Percentiles rank a stretch among this genome's conserved stretches.
Conservation (phyloP, 495 filamentous ascomycete species). For the Aspergillus baeticus region DNA sequence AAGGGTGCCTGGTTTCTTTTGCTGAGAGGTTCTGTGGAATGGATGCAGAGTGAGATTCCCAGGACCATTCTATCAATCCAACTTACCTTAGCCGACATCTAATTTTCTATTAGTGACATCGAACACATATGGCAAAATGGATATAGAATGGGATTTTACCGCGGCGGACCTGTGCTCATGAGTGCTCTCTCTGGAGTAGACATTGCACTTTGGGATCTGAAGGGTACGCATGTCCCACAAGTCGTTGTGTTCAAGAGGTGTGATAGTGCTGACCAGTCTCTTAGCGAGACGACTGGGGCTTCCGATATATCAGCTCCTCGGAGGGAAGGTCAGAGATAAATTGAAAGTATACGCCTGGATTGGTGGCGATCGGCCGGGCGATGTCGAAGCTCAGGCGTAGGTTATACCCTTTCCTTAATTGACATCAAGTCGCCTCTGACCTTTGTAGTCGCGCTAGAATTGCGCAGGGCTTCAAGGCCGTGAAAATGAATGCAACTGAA, state of each 20-base stretch:
- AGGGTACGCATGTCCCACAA: conserved; percentile 26
- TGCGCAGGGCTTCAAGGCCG: conserved; percentile 65
- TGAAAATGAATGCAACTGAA: conserved; percentile 82
- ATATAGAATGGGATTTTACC: conserved; percentile 71
- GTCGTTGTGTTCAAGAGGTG: not conserved
- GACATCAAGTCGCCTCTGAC: conserved; percentile 20
- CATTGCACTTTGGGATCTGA: conserved; percentile 78
- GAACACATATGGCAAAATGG: conserved; percentile 76
- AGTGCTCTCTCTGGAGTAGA: conserved; percentile 72
- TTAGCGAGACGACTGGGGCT: conserved; percentile 49
- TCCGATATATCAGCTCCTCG: conserved; percentile 68
- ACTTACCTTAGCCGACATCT: not conserved
- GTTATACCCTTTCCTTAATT: not conserved
- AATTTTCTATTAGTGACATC: conserved; percentile 52
- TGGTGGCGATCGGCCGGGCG: conserved; percentile 70
- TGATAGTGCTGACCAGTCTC: not conserved
- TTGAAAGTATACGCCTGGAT: conserved; percentile 80
- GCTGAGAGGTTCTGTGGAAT: conserved; percentile 59
- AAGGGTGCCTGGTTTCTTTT: conserved; percentile 69
- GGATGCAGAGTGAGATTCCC: conserved; percentile 63
- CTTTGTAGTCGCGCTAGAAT: conserved; percentile 57
- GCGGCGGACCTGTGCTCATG: conserved; percentile 77
- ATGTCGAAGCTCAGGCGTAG: conserved; percentile 47
- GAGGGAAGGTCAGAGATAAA: conserved; percentile 69
- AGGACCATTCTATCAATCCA: not conserved